Evolutionary conservation across 768 basidiomycete species (phyloP), one percentile per base, ranked within the genome.

Genomic region (Tulasnella sp.): DNA sequence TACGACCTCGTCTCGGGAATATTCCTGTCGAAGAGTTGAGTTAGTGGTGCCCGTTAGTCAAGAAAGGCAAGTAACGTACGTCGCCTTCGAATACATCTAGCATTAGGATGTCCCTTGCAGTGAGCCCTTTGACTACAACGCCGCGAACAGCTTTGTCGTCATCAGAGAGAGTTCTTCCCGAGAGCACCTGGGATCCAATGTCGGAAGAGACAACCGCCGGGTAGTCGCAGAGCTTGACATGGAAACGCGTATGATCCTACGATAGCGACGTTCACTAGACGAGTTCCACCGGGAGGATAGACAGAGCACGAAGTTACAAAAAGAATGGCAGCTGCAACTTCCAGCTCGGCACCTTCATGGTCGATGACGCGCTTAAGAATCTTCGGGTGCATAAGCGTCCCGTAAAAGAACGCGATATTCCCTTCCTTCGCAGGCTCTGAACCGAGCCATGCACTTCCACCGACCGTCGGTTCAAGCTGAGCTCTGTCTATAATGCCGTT

Each of bases 301-400:
- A 12, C 29, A 19, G 12, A 52, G 35, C 47, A 1, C 9, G 34
- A 22, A 65, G 42, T 62, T 34, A 93, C 93, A 77, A 86, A 81
- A 8, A 97, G 79, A 7, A 95, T 77, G 5, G 93, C 94, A 42
- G 91, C 88, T 74, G 88, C 87, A 62, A 91, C 85, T 68, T 86
- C 77, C 2, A 96, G 83, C 74, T 88, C 82, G 8, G 80, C 76
- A 8, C 89, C 91, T 62, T 87, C 82, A 76, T 91, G 88, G 7
- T 83, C 83, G 59, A 97, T 87, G 7, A 97, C 94, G 22, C 88
- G 82, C 72, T 83, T 85, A 42, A 97, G 82, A 77, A 98, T 90
- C 66, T 86, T 86, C 6, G 94, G 94, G 76, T 95, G 92, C 84
- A 95, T 88, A 26, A 98, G 82, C 0, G 92, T 96, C 14, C 95